Percentiles rank a stretch among this genome's conserved stretches.
Conservation (phyloP, 768 basidiomycete species). For the Tubosaeta brunneosetosa region DNA sequence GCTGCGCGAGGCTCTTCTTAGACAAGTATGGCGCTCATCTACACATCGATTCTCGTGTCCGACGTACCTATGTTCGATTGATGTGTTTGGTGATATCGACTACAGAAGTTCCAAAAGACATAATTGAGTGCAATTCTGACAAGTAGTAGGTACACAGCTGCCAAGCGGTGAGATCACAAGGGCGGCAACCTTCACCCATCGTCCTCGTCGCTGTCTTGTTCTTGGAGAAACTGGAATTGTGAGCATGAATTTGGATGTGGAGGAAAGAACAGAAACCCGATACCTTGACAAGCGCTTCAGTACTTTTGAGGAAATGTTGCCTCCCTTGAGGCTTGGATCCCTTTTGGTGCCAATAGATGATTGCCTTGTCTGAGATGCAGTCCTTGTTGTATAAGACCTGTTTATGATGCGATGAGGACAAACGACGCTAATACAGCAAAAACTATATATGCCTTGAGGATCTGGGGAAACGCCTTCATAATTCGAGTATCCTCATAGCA, state of each 20-base stretch:
- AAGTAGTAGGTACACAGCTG: slow-evolving; percentile 16
- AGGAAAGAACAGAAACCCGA: slow-evolving; percentile 1
- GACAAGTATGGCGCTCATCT: not conserved
- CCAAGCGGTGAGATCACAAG: slow-evolving; percentile 1
- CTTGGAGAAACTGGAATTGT: slow-evolving; percentile 76
- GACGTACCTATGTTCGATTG: slow-evolving; percentile 2
- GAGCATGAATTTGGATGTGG: slow-evolving; percentile 32
- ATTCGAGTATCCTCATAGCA: slow-evolving; percentile 96
- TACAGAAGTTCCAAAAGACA: not conserved
- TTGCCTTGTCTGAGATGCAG: slow-evolving; percentile 91
- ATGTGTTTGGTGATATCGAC: not conserved
- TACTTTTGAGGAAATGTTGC: slow-evolving; percentile 90
- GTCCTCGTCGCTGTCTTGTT: slow-evolving; percentile 74
- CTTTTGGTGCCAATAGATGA: slow-evolving; percentile 98
- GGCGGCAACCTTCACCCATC: slow-evolving; percentile 16
- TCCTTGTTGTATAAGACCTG: slow-evolving; percentile 95
- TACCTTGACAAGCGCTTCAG: slow-evolving; percentile 87
- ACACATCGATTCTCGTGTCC: not conserved
- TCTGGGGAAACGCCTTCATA: slow-evolving; percentile 92
- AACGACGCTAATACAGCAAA: not conserved
- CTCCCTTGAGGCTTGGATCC: slow-evolving; percentile 93
- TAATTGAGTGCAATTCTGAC: slow-evolving; percentile 13
- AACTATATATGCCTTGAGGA: slow-evolving; percentile 64
- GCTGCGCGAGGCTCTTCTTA: not conserved
- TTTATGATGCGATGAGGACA: slow-evolving; percentile 9